These are phyloP conservation scores for Beauveria scarabaeidicola DNA, from an alignment of 2,329 filamentous ascomycete species.

Conservation along the genomic window DNA sequence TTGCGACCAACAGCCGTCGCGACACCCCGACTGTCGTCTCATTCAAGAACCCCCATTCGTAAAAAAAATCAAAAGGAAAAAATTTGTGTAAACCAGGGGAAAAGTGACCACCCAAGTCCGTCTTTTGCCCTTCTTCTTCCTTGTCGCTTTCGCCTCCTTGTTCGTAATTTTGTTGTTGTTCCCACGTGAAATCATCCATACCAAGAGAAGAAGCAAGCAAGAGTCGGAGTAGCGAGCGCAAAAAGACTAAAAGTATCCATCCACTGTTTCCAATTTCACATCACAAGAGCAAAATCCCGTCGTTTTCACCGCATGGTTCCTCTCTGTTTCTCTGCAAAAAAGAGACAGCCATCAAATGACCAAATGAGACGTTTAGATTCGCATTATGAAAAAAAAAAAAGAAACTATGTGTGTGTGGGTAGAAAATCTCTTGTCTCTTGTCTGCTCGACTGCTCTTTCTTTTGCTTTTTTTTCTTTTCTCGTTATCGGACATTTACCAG, in stretches of 20 bases:
- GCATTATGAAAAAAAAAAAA: constrained; percentile 11
- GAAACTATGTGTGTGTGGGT: constrained; percentile 7
- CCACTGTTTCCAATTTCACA: not conserved
- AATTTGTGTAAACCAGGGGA: not conserved
- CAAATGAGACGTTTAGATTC: constrained; percentile 10
- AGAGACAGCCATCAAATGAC: constrained; percentile 1
- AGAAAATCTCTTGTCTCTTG: constrained; percentile 4
- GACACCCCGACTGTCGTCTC: not conserved
- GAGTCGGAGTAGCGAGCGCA: not conserved
- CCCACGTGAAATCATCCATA: not conserved
- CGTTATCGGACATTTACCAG: constrained; percentile 59
- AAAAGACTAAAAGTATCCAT: not conserved
- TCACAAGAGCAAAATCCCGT: constrained; percentile 5
- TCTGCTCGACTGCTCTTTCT: constrained; percentile 18
- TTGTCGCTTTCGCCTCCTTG: not conserved
- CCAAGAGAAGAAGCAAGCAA: not conserved
- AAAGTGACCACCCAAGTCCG: not conserved
- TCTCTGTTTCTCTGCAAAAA: constrained; percentile 2
- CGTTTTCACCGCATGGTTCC: constrained; percentile 1
- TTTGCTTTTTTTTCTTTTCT: constrained; percentile 20
- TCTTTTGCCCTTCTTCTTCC: constrained; percentile 4
- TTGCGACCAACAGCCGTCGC: constrained; percentile 1
- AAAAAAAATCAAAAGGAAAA: constrained; percentile 1
- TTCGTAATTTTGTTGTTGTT: constrained; percentile 10
- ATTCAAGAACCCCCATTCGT: constrained; percentile 3